phyloP scores from a whole-genome alignment of 257 asterid genomes.

The Verbascum thapsus region DNA sequence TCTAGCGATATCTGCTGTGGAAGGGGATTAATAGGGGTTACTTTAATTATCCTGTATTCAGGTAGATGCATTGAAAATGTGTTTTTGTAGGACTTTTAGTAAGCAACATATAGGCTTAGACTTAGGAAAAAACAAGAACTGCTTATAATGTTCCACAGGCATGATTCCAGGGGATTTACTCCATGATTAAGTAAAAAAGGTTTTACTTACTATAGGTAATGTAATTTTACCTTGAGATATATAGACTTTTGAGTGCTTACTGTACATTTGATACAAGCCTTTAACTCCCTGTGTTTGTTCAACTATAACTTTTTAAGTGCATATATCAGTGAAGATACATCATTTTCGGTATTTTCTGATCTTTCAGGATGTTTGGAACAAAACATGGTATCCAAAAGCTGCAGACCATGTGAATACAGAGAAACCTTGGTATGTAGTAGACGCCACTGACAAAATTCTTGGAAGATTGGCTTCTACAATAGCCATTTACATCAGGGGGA shows the following conservation, averaged over 20 bases:
- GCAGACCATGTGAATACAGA: constrained; percentile 78
- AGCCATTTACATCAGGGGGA: constrained; percentile 88
- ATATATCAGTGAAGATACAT: too few relatives aligned
- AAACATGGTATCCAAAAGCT: constrained; percentile 96
- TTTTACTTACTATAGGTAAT: background rate
- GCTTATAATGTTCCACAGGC: background rate
- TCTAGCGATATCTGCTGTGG: constrained; percentile 6
- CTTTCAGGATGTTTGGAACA: constrained; percentile 85
- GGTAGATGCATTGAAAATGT: background rate
- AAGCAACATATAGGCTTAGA: background rate
- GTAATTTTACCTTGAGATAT: background rate
- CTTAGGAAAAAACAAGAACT: background rate
- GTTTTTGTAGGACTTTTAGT: background rate
- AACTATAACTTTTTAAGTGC: constrained; percentile 9
- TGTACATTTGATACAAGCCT: constrained; percentile 1
- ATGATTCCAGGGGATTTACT: background rate
- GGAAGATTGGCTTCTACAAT: constrained; percentile 94
- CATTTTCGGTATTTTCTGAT: constrained; percentile 26
- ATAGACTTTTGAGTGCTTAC: background rate
- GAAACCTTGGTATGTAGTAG: constrained; percentile 88
- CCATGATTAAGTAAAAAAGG: background rate
- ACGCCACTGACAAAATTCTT: constrained; percentile 85
- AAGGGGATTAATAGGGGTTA: background rate
- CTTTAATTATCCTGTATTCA: background rate
- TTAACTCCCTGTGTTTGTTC: constrained; percentile 12